These are phyloP conservation scores for Beauveria rudraprayagi DNA, from an alignment of 2,329 filamentous ascomycete species.

Conservation along the genomic window DNA sequence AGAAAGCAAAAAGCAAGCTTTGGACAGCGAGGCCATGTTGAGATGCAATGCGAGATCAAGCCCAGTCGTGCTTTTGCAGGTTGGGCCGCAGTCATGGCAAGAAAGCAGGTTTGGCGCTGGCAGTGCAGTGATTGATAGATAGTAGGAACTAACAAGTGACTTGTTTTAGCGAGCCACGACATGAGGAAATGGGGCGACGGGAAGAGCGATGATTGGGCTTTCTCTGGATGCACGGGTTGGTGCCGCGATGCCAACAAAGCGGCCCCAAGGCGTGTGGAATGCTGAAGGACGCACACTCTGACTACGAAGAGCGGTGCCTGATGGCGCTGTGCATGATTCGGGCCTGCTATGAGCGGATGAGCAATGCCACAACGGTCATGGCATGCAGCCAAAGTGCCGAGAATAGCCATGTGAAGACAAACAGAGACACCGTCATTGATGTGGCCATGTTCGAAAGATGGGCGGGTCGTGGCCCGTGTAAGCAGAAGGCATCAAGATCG, in stretches of 20 bases:
- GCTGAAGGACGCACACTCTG: not conserved
- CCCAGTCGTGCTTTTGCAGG: not conserved
- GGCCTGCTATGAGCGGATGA: not conserved
- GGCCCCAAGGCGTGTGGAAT: not conserved
- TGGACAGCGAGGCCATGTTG: not conserved
- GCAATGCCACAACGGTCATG: not conserved
- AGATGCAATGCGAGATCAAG: slow-evolving; percentile 1
- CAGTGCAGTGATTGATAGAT: not conserved
- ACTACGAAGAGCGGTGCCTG: not conserved
- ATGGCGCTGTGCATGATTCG: not conserved
- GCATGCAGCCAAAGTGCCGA: not conserved
- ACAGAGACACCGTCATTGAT: not conserved
- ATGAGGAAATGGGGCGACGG: not conserved
- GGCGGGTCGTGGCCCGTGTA: too few species aligned
- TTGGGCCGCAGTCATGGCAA: not conserved
- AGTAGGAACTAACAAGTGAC: not conserved
- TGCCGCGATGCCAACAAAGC: not conserved
- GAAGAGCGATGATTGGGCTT: not conserved
- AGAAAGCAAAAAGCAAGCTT: not conserved
- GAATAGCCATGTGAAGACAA: not conserved
- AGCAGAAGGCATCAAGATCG: too few species aligned
- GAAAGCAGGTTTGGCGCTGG: not conserved
- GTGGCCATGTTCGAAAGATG: too few species aligned
- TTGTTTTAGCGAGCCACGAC: not conserved
- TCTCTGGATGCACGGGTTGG: not conserved